phyloP scores from a whole-genome alignment of 257 asterid genomes.

The Solanum clarkiae region DNA sequence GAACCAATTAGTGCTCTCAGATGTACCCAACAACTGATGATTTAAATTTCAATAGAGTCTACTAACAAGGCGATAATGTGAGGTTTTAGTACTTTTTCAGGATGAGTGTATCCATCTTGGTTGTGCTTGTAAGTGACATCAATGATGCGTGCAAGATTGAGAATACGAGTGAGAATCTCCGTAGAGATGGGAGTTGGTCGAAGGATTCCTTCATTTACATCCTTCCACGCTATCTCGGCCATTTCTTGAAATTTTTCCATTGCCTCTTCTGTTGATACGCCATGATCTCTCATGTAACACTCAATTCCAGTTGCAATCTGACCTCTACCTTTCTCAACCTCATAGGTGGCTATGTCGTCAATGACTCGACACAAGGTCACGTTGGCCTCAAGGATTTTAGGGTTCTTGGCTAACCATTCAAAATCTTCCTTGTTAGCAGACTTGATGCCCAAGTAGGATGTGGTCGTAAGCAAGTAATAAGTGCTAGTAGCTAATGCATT shows the following conservation, averaged over 20 bases:
- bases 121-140: conserved; percentile 25
- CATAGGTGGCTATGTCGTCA: not conserved
- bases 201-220: conserved; percentile 25
- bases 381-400: not conserved
- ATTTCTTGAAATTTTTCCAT: conserved; percentile 13
- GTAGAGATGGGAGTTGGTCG: conserved; percentile 1
- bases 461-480: conserved; percentile 7
- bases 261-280: conserved; percentile 19
- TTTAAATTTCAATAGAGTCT: not conserved
- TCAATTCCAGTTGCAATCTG: conserved; percentile 37
- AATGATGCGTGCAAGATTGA: conserved; percentile 19
- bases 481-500: not conserved
- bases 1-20: not conserved
- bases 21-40: not conserved
- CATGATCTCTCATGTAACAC: conserved; percentile 33
- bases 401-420: not conserved
- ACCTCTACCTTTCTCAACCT: conserved; percentile 36
- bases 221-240: conserved; percentile 41
- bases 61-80: conserved; percentile 11
- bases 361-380: not conserved
- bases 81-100: conserved; percentile 2
- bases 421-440: not conserved
- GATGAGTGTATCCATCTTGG: conserved; percentile 34
- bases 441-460: conserved; percentile 23
- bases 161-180: conserved; percentile 8